phyloP scores from a whole-genome alignment of 1,284 basidiomycete species.

The Gymnopus androsaceus region DNA sequence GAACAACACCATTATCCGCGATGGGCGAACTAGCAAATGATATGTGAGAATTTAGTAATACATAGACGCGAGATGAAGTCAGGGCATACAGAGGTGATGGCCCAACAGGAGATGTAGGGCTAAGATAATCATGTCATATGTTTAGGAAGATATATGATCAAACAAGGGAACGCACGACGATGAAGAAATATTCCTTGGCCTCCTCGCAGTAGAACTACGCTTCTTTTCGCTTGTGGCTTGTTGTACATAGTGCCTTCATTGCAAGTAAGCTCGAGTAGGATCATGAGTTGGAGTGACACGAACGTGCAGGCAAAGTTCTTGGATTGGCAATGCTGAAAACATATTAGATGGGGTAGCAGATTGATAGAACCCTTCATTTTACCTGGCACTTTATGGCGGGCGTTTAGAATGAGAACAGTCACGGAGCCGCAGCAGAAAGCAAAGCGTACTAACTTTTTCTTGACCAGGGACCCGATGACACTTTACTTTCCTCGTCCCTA shows the following conservation, averaged over 20 bases:
- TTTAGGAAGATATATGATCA: background rate
- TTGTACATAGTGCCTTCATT: conserved; percentile 69
- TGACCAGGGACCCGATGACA: conserved; percentile 76
- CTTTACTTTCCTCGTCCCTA: conserved; percentile 82
- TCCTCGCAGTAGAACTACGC: conserved; percentile 56
- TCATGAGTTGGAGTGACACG: conserved; percentile 29
- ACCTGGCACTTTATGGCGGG: conserved; percentile 62
- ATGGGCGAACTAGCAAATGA: conserved; percentile 14
- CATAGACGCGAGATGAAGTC: background rate
- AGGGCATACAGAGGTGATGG: conserved; percentile 8
- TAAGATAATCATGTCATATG: background rate
- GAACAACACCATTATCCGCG: conserved; percentile 10
- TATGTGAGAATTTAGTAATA: background rate
- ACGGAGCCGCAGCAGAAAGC: conserved; percentile 1
- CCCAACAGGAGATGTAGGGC: conserved; percentile 16
- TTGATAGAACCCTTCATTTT: conserved; percentile 17
- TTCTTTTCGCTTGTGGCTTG: conserved; percentile 83
- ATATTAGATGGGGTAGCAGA: conserved; percentile 17
- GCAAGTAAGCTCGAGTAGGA: conserved; percentile 24
- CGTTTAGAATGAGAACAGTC: conserved; percentile 19
- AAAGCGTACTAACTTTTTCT: conserved; percentile 60
- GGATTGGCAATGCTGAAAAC: conserved; percentile 71
- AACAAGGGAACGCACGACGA: conserved; percentile 2
- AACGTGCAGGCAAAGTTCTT: conserved; percentile 87
- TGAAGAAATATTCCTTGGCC: conserved; percentile 61